phyloP scores from a whole-genome alignment of 306 rosid species.

The Malus sieversii region DNA sequence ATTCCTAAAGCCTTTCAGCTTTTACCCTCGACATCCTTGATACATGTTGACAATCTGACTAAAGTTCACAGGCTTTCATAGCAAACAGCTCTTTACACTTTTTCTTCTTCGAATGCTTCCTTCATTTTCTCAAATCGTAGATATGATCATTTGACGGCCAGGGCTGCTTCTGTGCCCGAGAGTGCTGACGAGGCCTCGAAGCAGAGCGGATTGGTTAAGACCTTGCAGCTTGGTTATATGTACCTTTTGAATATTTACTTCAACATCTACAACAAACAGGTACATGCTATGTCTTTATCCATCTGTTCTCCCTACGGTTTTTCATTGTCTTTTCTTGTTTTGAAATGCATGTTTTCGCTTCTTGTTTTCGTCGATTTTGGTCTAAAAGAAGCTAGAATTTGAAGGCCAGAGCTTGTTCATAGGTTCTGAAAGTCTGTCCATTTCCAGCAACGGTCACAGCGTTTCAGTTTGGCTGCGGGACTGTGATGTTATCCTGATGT shows the following conservation, averaged over 20 bases:
- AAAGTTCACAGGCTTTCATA: slow-evolving; percentile 6
- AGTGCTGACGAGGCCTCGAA: slow-evolving; percentile 25
- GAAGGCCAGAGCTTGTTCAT: slow-evolving; percentile 30
- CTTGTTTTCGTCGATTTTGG: not conserved
- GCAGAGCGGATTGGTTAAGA: slow-evolving; percentile 8
- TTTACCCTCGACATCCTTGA: not conserved
- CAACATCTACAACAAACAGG: slow-evolving; percentile 80
- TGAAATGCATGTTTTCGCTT: not conserved
- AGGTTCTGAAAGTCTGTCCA: slow-evolving; percentile 80
- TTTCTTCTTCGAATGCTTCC: slow-evolving; percentile 11
- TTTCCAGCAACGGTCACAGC: slow-evolving; percentile 81
- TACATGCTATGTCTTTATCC: not conserved
- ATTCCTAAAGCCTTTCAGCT: not conserved
- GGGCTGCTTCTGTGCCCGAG: slow-evolving; percentile 34
- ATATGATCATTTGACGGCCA: slow-evolving; percentile 21
- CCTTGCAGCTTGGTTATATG: slow-evolving; percentile 56
- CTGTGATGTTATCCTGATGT: slow-evolving; percentile 46
- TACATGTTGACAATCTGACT: not conserved
- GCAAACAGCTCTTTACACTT: slow-evolving; percentile 1
- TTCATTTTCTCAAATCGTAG: slow-evolving; percentile 21
- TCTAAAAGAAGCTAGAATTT: slow-evolving; percentile 1
- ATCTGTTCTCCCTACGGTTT: not conserved
- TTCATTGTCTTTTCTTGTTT: not conserved
- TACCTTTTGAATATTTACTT: slow-evolving; percentile 64
- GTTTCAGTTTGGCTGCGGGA: slow-evolving; percentile 46